Base-by-base conservation (phyloP, 2,329 filamentous ascomycete genomes). In the Botryotinia globosa region DNA sequence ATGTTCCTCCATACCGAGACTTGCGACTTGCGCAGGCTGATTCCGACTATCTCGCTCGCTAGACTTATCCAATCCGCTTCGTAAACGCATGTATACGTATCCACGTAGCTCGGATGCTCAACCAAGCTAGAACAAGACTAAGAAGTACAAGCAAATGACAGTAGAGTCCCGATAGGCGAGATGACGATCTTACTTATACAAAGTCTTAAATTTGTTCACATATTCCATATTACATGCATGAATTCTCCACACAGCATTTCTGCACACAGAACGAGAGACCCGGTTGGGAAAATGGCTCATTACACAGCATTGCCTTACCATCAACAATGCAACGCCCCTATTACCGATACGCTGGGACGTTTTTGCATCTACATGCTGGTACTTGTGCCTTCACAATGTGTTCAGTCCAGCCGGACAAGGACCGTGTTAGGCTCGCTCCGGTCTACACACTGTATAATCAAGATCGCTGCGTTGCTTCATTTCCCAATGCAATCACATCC, bases 61-160 rank as follows among this genome's bases (percentile, higher is more conserved):
- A 61, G 63, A 32, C 48, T 42, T 22, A 37, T 58, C 39, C 54
- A 59, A 66, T 44, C 74, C 69, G 67, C 73, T 76, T 68, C 74
- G 73, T 54, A 74, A 48, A 71, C 51, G 69, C 76, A 74, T 75
- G n/a, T 42, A 56, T 71, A 62, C 39, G 32, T 29, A 54, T 39
- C 29, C 4, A 54, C 29, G 64, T 51, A 67, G 18, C 18, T 20
- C 37, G 34, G 39, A 72, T 45, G 5, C 32, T 51, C 44, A 61
- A 29, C 42, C 45, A 8, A 51, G 48, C 25, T 39, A 25, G 54
- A 20, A 63, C 6, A 63, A 29, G 48, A 32, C 65, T 42, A 56
- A 37, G 20, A 67, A 67, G 18, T 6, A 56, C 44, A 65, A 37
- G 44, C 44, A 32, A 37, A 22, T 34, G 22, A 16, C 18, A 65